These are phyloP conservation scores for Sphaerulina musiva DNA, from an alignment of 2,329 filamentous ascomycete species.

Conservation along the genomic window DNA sequence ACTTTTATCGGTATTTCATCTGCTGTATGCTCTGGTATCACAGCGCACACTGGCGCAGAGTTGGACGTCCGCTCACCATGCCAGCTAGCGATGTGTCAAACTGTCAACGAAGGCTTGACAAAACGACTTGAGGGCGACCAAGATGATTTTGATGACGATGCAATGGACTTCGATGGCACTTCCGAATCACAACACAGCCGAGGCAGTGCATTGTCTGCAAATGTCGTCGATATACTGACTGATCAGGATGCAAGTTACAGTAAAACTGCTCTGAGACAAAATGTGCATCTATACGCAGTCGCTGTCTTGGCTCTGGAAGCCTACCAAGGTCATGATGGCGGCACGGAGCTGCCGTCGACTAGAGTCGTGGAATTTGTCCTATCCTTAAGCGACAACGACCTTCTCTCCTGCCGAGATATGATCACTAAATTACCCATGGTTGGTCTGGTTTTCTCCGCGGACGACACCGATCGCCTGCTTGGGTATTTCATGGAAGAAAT, in stretches of 20 bases:
- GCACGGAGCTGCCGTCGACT: conserved; percentile 8
- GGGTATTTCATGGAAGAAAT: conserved; percentile 45
- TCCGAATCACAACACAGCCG: conserved; percentile 56
- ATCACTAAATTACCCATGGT: conserved; percentile 22
- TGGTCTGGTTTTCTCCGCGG: conserved; percentile 22
- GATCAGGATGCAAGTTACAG: conserved; percentile 26
- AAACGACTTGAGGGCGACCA: conserved; percentile 8
- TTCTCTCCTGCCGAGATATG: conserved; percentile 25
- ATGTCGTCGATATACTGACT: conserved; percentile 44
- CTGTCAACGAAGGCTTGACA: conserved; percentile 12
- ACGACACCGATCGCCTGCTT: conserved; percentile 42
- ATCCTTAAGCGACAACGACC: conserved; percentile 16
- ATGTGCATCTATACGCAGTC: conserved; percentile 22
- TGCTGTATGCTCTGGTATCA: conserved; percentile 19
- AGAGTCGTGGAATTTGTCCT: conserved; percentile 24
- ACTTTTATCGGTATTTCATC: conserved; percentile 36
- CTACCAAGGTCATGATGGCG: background rate
- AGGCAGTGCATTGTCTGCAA: conserved; percentile 34
- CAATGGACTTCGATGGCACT: conserved; percentile 62
- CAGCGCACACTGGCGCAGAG: background rate
- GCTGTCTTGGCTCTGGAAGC: conserved; percentile 6
- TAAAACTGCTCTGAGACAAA: conserved; percentile 18
- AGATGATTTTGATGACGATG: conserved; percentile 46
- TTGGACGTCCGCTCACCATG: conserved; percentile 8
- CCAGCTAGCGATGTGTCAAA: conserved; percentile 19